phyloP scores from a whole-genome alignment of 768 basidiomycete species.

The Mycena alexandri region DNA sequence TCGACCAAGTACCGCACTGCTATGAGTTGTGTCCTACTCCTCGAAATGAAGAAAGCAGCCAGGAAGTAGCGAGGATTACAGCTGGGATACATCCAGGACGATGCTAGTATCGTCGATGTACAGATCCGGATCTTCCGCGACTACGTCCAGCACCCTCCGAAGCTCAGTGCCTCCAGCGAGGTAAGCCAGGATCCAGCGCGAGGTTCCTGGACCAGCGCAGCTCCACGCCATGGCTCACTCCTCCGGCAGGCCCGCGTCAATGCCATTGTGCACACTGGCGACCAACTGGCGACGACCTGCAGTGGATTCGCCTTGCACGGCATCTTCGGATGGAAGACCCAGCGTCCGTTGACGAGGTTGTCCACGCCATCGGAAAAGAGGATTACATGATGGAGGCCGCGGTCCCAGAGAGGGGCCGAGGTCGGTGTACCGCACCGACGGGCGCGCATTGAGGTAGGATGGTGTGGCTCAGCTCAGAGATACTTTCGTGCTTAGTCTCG shows the following conservation, averaged over 20 bases:
- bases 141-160: too few species aligned
- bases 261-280: not conserved
- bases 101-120: too few species aligned
- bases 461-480: slow-evolving; percentile 4
- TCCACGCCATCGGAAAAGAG: slow-evolving; percentile 4
- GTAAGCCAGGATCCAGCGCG: too few species aligned
- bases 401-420: not conserved
- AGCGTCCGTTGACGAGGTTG: not conserved
- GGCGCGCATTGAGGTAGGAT: not conserved
- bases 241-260: not conserved
- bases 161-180: too few species aligned
- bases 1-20: too few species aligned
- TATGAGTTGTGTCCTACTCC: too few species aligned
- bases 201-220: not conserved
- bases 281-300: not conserved
- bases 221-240: not conserved
- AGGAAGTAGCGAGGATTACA: too few species aligned
- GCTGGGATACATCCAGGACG: too few species aligned
- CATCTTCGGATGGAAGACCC: slow-evolving; percentile 1
- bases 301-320: not conserved
- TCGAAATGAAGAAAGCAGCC: too few species aligned
- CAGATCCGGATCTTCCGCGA: too few species aligned
- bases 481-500: not conserved
- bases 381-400: not conserved
- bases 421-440: slow-evolving; percentile 7